Conservation (phyloP, 169 alveolate species). For the Plasmodium yoelii region DNA sequence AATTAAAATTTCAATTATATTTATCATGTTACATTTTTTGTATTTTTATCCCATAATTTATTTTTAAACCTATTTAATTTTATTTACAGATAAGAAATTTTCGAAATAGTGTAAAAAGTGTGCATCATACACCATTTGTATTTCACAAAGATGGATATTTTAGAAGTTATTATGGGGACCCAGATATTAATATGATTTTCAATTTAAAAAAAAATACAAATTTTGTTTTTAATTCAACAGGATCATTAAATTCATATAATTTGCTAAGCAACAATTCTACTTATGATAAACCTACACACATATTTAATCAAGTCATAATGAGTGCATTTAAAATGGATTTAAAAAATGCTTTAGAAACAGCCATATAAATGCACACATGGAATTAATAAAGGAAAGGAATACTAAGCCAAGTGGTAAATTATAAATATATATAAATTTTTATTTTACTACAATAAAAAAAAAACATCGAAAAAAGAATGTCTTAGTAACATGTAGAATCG, state of each 20-base stretch:
- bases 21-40: not conserved
- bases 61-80: not conserved
- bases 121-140: slow-evolving; percentile 88
- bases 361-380: not conserved
- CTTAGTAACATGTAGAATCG: no score
- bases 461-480: no score
- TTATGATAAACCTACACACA: slow-evolving; percentile 75
- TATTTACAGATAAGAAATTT: slow-evolving; percentile 80
- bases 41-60: not conserved
- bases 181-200: slow-evolving; percentile 83
- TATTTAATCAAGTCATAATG: slow-evolving; percentile 61
- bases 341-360: slow-evolving; percentile 20
- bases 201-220: slow-evolving; percentile 83
- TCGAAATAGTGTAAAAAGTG: slow-evolving; percentile 83
- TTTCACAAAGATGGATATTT: slow-evolving; percentile 85
- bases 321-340: slow-evolving; percentile 70
- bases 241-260: slow-evolving; percentile 76
- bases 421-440: no score
- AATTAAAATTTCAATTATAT: not conserved
- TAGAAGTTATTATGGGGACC: slow-evolving; percentile 88
- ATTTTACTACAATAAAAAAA: no score
- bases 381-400: not conserved
- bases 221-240: slow-evolving; percentile 87
- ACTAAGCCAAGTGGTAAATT: no score
- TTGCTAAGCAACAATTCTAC: slow-evolving; percentile 72